Evolutionary conservation across 176 grass and related monocot species (phyloP), one percentile per base, ranked within the genome.

Genomic region (Luzula sylvatica): DNA sequence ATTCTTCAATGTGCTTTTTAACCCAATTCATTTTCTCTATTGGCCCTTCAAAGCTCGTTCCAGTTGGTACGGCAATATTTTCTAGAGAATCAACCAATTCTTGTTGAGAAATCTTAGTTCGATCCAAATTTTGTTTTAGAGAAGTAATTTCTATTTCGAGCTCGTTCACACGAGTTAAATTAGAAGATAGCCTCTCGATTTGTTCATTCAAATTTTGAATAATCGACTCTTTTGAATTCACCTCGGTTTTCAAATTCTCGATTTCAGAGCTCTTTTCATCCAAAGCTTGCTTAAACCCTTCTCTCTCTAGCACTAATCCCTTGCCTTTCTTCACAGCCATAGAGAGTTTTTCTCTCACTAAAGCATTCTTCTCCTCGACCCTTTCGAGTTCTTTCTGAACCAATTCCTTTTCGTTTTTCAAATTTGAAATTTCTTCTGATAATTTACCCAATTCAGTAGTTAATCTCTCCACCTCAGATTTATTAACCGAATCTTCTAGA

Each of bases 281-380:
- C 12, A 80, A 24, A 23, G 63, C 58, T 69, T 74, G 54, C 71
- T 86, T 96, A 25, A 96, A 83, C 50, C 70, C 81, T 77, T 96
- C 92, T 32, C 85, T 85, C 60, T 96, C 92, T 52, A 83, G 83
- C 73, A 96, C 69, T 55, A 96, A 75, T 49, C 92, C 85, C 75
- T 96, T 96, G 11, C 92, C 92, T 77, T 96, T 96, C 56, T 89
- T 96, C 58, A 89, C 92, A 27, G 92, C 85, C 92, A 96, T 86
- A 43, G 92, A 96, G 9, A 89, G 47, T 41, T 96, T 96, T 60
- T 96, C 92, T 53, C 92, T 96, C 65, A 96, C 64, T 65, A 96
- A 64, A 54, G 77, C 80, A 79, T 72, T 79, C 79, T 79, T 96
- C 65, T 89, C 90, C 57, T 89, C 84, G 41, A 69, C 71, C 50